These are phyloP conservation scores for Dalbergia cultrata DNA, from an alignment of 306 rosid species.

Conservation along the genomic window DNA sequence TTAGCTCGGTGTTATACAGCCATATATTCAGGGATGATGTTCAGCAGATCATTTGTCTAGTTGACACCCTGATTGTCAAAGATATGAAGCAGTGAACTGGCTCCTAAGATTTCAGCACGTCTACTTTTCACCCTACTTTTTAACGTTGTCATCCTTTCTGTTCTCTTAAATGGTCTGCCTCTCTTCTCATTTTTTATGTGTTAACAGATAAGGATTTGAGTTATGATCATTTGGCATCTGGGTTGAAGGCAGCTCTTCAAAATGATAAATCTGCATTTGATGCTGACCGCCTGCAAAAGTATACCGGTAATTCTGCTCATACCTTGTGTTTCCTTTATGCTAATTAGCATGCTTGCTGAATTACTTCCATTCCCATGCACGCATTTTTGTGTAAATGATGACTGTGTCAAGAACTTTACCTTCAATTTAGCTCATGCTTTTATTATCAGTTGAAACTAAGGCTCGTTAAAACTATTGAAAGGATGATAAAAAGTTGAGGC, in stretches of 20 bases:
- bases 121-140: neutral
- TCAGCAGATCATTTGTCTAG: slow-evolving; percentile 20
- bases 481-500: neutral
- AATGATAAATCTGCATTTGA: slow-evolving; percentile 87
- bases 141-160: slow-evolving; percentile 24
- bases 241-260: slow-evolving; percentile 77
- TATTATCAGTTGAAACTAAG: slow-evolving; percentile 25
- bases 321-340: slow-evolving; percentile 35
- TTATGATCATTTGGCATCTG: slow-evolving; percentile 86
- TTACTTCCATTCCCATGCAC: neutral
- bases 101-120: neutral
- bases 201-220: slow-evolving; percentile 78
- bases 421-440: slow-evolving; percentile 19
- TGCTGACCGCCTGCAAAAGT: slow-evolving; percentile 88
- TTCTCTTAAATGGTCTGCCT: slow-evolving; percentile 25
- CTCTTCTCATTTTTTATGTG: slow-evolving; percentile 25
- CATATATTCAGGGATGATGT: slow-evolving; percentile 12
- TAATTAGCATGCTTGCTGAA: neutral
- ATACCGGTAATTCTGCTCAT: slow-evolving; percentile 66
- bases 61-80: neutral
- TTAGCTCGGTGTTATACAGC: neutral
- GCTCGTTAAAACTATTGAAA: neutral
- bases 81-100: too few relatives aligned
- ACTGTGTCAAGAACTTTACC: neutral
- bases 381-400: slow-evolving; percentile 13